A percentile compares a stretch with the other conserved stretches of the same genome.
phyloP scores from a whole-genome alignment of 805 yeast species.

The Torulaspora microellipsoides region DNA sequence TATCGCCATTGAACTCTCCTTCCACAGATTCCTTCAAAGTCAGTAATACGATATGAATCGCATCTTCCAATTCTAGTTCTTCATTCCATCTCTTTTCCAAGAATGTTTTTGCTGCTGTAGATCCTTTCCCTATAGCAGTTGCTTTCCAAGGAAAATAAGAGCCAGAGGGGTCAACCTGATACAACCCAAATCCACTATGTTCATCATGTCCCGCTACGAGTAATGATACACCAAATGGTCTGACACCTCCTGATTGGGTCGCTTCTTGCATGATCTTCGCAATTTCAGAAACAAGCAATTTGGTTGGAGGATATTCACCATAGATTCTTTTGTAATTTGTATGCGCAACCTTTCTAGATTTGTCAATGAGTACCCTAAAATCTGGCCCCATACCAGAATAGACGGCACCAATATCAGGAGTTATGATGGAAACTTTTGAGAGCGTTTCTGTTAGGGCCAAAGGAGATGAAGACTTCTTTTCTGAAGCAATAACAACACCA shows the following conservation, averaged over 20 bases:
- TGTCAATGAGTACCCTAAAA: conserved; percentile 88
- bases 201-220: conserved; percentile 93
- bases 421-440: conserved; percentile 72
- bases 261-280: conserved; percentile 98
- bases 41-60: conserved; percentile 90
- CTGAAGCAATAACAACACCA: conserved; percentile 96
- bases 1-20: conserved; percentile 96
- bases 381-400: conserved; percentile 99
- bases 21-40: conserved; percentile 95
- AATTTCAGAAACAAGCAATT: conserved; percentile 86
- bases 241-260: conserved; percentile 97
- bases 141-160: conserved; percentile 99
- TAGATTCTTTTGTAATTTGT: conserved; percentile 88
- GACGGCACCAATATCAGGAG: conserved; percentile 95
- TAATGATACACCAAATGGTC: conserved; percentile 97
- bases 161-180: conserved; percentile 98
- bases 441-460: conserved; percentile 70
- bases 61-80: conserved; percentile 95
- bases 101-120: conserved; percentile 94
- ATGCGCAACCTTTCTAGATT: conserved; percentile 89
- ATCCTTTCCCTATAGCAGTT: conserved; percentile 96
- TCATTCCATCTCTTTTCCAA: conserved; percentile 98
- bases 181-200: conserved; percentile 65
- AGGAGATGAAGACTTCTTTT: conserved; percentile 79
- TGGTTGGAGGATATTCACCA: conserved; percentile 96